phyloP scores from a whole-genome alignment of 2,329 filamentous ascomycete genomes.

The Curvularia spicifera region DNA sequence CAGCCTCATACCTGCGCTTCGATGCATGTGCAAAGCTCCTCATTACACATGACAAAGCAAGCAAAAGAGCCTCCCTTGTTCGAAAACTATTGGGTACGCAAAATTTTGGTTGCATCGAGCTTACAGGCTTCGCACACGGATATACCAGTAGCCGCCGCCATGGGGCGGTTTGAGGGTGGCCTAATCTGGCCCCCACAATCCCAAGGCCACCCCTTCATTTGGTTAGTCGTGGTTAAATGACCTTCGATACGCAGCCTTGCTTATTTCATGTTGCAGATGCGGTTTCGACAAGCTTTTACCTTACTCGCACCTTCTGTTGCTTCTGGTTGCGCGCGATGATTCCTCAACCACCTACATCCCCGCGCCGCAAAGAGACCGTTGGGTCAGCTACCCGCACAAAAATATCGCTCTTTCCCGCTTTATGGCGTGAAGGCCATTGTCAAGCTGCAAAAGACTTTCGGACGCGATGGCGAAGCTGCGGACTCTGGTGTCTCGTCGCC shows the following conservation, averaged over 20 bases:
- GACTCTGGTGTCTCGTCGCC: slow-evolving; percentile 2
- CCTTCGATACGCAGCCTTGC: too few species aligned
- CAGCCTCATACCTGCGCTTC: too few species aligned
- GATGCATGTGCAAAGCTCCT: too few species aligned
- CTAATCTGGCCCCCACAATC: too few species aligned
- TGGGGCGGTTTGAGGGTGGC: too few species aligned
- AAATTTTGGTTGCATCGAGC: background rate
- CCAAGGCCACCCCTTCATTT: too few species aligned
- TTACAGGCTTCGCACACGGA: background rate
- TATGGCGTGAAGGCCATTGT: background rate
- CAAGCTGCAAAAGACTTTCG: slow-evolving; percentile 13
- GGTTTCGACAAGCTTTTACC: background rate
- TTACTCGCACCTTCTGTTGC: background rate
- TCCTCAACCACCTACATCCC: background rate
- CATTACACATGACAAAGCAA: too few species aligned
- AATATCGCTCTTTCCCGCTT: background rate
- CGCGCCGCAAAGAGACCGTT: background rate
- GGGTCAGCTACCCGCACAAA: background rate
- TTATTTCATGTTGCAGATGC: too few species aligned
- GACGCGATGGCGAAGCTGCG: slow-evolving; percentile 2
- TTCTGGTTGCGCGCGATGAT: background rate
- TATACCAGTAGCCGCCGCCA: background rate
- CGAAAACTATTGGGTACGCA: background rate
- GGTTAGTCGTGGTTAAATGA: too few species aligned
- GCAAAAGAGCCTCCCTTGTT: too few species aligned